Percentiles rank a stretch among this genome's conserved stretches.
phyloP scores from a whole-genome alignment of 2,329 filamentous ascomycete species.

The Cercospora sp. region DNA sequence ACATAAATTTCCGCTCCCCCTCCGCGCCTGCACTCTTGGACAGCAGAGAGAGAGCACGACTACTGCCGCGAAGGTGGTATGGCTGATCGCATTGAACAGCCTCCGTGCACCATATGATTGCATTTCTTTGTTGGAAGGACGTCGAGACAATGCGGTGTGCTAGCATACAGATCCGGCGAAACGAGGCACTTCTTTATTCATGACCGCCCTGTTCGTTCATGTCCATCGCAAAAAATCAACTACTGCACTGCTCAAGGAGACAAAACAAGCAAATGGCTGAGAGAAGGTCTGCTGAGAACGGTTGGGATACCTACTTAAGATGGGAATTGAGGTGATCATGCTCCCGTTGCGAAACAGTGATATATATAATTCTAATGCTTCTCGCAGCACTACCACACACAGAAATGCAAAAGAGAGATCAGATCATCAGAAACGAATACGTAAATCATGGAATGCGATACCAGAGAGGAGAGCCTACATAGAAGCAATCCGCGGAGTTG shows the following conservation, averaged over 20 bases:
- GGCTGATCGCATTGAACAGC: neutral
- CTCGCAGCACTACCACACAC: neutral
- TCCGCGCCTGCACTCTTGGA: neutral
- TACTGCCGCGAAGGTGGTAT: neutral
- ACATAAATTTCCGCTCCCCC: neutral
- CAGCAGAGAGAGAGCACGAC: neutral
- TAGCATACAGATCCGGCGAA: neutral
- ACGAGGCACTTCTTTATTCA: neutral
- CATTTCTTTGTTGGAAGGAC: neutral
- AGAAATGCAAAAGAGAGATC: neutral
- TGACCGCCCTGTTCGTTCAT: neutral
- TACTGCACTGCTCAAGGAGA: neutral
- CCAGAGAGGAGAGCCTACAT: neutral
- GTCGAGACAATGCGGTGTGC: neutral
- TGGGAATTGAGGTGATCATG: conserved; percentile 1
- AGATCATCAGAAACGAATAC: neutral
- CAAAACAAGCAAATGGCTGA: neutral
- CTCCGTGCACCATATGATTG: neutral
- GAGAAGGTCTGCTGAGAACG: neutral
- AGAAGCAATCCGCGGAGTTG: neutral
- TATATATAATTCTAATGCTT: neutral
- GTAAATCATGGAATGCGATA: neutral
- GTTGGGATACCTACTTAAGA: neutral
- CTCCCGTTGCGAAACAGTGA: neutral
- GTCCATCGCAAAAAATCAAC: neutral